A percentile compares a stretch with the other conserved stretches of the same genome.
phyloP scores from a whole-genome alignment of 2,329 filamentous ascomycete genomes.

The Fusarium veterinarium region DNA sequence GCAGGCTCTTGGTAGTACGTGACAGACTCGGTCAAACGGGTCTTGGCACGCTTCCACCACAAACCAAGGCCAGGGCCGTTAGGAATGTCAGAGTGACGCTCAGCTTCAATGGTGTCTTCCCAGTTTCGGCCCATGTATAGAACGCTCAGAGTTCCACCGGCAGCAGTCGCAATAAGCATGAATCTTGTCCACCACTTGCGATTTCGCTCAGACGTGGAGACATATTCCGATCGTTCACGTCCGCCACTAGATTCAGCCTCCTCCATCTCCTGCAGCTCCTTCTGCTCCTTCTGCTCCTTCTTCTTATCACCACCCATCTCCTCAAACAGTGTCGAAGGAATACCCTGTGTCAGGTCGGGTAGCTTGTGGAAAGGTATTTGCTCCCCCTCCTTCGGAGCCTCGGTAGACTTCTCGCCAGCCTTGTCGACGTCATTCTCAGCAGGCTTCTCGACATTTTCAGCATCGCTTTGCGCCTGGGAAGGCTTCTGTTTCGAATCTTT shows the following conservation, averaged over 20 bases:
- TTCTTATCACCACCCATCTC: constrained; percentile 67
- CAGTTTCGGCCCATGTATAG: constrained; percentile 89
- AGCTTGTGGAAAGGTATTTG: constrained; percentile 73
- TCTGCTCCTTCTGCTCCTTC: constrained; percentile 47
- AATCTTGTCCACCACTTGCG: constrained; percentile 81
- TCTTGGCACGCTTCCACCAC: constrained; percentile 84
- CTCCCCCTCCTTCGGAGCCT: constrained; percentile 51
- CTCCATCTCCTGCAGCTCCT: constrained; percentile 51
- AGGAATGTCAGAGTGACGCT: constrained; percentile 75
- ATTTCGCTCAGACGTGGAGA: constrained; percentile 89
- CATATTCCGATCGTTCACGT: constrained; percentile 74
- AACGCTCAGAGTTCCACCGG: constrained; percentile 66
- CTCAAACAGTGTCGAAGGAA: constrained; percentile 88
- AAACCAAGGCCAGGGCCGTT: constrained; percentile 80
- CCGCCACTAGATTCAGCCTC: constrained; percentile 50
- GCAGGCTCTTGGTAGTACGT: constrained; percentile 97
- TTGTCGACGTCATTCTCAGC: constrained; percentile 35
- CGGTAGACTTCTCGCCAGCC: constrained; percentile 41
- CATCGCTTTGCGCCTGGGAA: constrained; percentile 30
- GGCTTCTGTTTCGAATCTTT: constrained; percentile 30
- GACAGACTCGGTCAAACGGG: constrained; percentile 79
- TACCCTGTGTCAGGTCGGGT: constrained; percentile 92
- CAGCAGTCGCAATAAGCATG: constrained; percentile 72
- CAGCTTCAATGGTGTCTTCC: constrained; percentile 82
- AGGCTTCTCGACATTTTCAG: constrained; percentile 31